These are phyloP conservation scores for Leccinum truebloodii DNA, from an alignment of 768 basidiomycete species.

Conservation along the genomic window DNA sequence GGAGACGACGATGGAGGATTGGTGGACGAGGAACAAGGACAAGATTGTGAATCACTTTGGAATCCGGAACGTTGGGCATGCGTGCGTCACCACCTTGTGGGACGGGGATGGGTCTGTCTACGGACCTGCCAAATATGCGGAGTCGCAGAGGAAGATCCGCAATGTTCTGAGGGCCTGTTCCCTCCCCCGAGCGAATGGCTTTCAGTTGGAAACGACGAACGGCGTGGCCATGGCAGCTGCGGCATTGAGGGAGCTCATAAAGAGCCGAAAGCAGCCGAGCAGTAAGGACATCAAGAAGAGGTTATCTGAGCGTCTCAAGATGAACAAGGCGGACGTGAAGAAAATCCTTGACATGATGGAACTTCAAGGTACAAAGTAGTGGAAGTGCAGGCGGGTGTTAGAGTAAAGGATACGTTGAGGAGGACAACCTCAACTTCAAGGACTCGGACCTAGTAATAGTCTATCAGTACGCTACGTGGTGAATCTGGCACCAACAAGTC, in stretches of 20 bases:
- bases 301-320: background rate
- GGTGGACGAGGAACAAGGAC: constrained; percentile 10
- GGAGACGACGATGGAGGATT: background rate
- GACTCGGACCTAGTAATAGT: background rate
- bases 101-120: background rate
- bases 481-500: background rate
- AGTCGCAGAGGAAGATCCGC: constrained; percentile 17
- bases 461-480: background rate
- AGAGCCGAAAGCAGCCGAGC: background rate
- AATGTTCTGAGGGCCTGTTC: constrained; percentile 4
- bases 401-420: background rate
- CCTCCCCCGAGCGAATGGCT: background rate
- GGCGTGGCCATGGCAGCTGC: background rate
- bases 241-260: background rate
- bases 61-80: constrained; percentile 21
- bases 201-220: background rate
- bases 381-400: background rate
- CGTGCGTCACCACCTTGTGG: constrained; percentile 19
- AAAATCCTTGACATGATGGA: background rate
- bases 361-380: background rate
- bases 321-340: background rate
- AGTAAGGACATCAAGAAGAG: background rate
- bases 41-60: constrained; percentile 4
- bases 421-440: background rate
- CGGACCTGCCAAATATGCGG: constrained; percentile 6